These are phyloP conservation scores for Syncephalis fuscata DNA, from an alignment of 371 early-diverging fungal species.

Conservation along the genomic window DNA sequence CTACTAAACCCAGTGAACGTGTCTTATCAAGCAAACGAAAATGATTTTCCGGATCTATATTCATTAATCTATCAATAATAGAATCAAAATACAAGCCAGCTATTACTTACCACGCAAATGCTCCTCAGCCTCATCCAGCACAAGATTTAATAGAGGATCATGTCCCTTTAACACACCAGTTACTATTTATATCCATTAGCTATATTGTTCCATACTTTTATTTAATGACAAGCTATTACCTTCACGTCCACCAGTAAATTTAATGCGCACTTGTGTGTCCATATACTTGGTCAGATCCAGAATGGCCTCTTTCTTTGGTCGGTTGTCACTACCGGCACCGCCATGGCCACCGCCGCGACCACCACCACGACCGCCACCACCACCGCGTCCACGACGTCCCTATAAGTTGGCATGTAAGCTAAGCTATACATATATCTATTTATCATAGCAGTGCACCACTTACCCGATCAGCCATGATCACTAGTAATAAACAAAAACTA, in stretches of 20 bases:
- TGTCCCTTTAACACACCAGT: constrained; percentile 81
- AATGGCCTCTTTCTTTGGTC: constrained; percentile 73
- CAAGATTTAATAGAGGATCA: constrained; percentile 84
- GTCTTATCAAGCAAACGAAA: constrained; percentile 41
- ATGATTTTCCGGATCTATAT: constrained; percentile 42
- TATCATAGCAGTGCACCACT: no score
- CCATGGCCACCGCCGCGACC: constrained; percentile 31
- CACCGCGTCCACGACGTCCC: constrained; percentile 18
- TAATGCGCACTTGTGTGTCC: constrained; percentile 79
- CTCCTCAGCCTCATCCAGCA: constrained; percentile 83
- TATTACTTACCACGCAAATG: constrained; percentile 38
- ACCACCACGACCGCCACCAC: constrained; percentile 21
- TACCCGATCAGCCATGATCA: no score
- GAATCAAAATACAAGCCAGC: not conserved
- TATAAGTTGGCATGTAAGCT: not conserved
- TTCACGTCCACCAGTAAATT: constrained; percentile 90
- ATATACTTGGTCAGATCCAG: constrained; percentile 83
- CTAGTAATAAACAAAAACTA: no score
- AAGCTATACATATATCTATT: no score
- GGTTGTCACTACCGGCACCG: constrained; percentile 29
- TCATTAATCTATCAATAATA: not conserved
- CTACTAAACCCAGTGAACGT: constrained; percentile 68
- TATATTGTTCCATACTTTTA: not conserved
- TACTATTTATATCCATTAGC: constrained; percentile 28
- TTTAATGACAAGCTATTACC: constrained; percentile 27